These are phyloP conservation scores for Davidsoniella neocaledoniae DNA, from an alignment of 2,329 filamentous ascomycete genomes.

Conservation along the genomic window DNA sequence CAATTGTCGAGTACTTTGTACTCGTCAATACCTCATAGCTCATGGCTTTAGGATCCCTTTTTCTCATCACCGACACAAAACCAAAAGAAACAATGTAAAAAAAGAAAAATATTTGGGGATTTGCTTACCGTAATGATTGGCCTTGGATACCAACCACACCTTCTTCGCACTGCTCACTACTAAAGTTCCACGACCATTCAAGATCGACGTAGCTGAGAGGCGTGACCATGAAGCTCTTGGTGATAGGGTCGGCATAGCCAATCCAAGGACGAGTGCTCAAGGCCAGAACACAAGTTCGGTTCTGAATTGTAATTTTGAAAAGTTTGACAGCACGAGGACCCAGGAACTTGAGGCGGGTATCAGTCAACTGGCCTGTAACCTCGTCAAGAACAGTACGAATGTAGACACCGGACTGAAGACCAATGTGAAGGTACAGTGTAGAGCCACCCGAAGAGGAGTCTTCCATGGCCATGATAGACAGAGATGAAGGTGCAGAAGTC, in stretches of 20 bases:
- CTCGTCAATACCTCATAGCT: constrained; percentile 38
- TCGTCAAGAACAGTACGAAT: constrained; percentile 89
- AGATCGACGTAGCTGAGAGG: constrained; percentile 77
- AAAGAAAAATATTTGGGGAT: constrained; percentile 10
- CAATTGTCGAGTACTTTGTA: constrained; percentile 57
- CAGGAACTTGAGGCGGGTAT: constrained; percentile 86
- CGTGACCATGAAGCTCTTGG: constrained; percentile 73
- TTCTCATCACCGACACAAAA: constrained; percentile 42
- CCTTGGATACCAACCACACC: constrained; percentile 89
- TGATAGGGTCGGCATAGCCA: constrained; percentile 72
- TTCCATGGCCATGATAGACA: constrained; percentile 89
- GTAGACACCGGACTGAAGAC: constrained; percentile 88
- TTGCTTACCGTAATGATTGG: constrained; percentile 60
- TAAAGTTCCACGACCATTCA: constrained; percentile 93
- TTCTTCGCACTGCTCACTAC: constrained; percentile 82
- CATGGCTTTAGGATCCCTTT: constrained; percentile 37
- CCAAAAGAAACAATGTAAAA: constrained; percentile 19
- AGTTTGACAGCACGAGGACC: constrained; percentile 80
- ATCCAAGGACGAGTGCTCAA: constrained; percentile 93
- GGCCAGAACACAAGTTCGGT: constrained; percentile 69
- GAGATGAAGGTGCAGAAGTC: constrained; percentile 72
- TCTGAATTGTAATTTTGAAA: constrained; percentile 78
- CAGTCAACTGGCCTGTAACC: constrained; percentile 84
- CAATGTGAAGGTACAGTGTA: constrained; percentile 89
- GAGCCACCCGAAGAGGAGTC: constrained; percentile 80